Conservation (phyloP, 1,284 basidiomycete genomes). For the Microbotryomycetes sp. region DNA sequence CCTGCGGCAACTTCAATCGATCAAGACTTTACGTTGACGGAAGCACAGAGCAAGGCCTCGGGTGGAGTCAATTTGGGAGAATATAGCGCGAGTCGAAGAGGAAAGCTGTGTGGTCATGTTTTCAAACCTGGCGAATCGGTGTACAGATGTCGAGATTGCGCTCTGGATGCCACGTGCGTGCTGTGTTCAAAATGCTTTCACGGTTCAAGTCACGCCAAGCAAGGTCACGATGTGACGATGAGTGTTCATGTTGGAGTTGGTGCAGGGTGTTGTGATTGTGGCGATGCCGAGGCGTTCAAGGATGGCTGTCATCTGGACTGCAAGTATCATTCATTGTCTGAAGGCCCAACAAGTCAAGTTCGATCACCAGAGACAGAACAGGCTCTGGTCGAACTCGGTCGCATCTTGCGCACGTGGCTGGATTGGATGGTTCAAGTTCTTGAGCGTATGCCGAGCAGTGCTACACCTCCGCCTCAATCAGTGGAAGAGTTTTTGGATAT, state of each 20-base stretch:
- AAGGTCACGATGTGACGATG: conserved; percentile 79
- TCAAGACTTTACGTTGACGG: conserved; percentile 10
- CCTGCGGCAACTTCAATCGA: neutral
- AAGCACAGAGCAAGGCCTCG: neutral
- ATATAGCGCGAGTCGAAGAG: conserved; percentile 13
- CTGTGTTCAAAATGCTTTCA: conserved; percentile 83
- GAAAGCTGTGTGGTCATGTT: conserved; percentile 36
- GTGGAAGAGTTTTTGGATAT: neutral
- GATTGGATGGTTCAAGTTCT: conserved; percentile 31
- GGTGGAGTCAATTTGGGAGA: conserved; percentile 3
- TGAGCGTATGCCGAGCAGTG: conserved; percentile 11
- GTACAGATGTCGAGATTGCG: conserved; percentile 62
- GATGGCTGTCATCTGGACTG: conserved; percentile 24
- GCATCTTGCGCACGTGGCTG: conserved; percentile 8
- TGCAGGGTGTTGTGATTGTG: conserved; percentile 73
- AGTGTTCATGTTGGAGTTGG: conserved; percentile 77
- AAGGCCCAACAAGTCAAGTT: neutral
- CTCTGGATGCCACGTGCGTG: conserved; percentile 78
- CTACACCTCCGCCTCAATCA: neutral
- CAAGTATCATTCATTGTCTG: conserved; percentile 11
- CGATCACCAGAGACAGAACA: neutral
- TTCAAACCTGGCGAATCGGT: conserved; percentile 39
- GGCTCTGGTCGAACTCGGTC: neutral
- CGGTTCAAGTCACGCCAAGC: conserved; percentile 60
- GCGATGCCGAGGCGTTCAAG: conserved; percentile 76